A percentile compares a stretch with the other conserved stretches of the same genome.
phyloP scores from a whole-genome alignment of 148 eudicot species.

The Camellia lanceoleosa region DNA sequence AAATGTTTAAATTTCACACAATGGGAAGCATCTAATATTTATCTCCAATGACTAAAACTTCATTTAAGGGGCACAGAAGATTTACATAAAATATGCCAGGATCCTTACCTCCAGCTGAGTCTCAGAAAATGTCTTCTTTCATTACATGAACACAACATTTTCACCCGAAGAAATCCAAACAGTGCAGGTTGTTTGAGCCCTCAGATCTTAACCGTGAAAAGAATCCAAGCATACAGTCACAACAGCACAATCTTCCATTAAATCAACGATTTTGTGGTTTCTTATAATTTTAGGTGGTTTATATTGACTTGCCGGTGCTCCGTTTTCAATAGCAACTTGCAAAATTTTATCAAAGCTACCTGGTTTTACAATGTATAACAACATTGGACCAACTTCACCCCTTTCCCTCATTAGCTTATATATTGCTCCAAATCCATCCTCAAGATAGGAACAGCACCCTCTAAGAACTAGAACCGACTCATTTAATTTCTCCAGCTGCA shows the following conservation, averaged over 20 bases:
- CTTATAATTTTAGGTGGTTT: slow-evolving; percentile 47
- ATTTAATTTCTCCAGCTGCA: slow-evolving; percentile 1
- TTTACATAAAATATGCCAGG: not conserved
- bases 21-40: not conserved
- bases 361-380: slow-evolving; percentile 23
- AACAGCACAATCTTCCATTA: slow-evolving; percentile 29
- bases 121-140: not conserved
- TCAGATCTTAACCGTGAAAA: slow-evolving; percentile 7
- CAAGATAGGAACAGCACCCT: slow-evolving; percentile 26
- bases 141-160: not conserved
- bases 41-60: slow-evolving; percentile 11
- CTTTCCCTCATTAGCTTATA: slow-evolving; percentile 29
- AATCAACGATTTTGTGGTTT: slow-evolving; percentile 21
- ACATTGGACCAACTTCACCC: slow-evolving; percentile 28
- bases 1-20: not conserved
- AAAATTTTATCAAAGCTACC: slow-evolving; percentile 33
- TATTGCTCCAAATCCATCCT: slow-evolving; percentile 35
- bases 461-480: slow-evolving; percentile 12
- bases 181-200: not conserved
- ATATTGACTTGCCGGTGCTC: slow-evolving; percentile 41
- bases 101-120: not conserved
- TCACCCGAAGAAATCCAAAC: not conserved
- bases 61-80: not conserved
- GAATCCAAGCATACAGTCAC: slow-evolving; percentile 18
- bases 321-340: slow-evolving; percentile 29